Percentiles rank a stretch among this genome's conserved stretches.
These are phyloP conservation scores for Coriaria nepalensis DNA, from an alignment of 306 rosid genomes.

Conservation along the genomic window DNA sequence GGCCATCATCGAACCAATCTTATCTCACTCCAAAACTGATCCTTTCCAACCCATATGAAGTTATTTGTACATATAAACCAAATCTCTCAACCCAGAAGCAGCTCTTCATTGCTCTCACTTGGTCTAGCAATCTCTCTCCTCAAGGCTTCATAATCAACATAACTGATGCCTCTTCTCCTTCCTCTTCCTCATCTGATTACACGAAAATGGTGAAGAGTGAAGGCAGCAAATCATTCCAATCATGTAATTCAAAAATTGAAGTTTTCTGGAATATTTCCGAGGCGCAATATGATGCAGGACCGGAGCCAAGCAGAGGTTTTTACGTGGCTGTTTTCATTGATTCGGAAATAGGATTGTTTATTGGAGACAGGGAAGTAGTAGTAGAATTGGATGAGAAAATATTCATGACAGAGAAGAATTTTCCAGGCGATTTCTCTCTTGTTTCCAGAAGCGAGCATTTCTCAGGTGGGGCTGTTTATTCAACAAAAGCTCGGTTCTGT, in stretches of 20 bases:
- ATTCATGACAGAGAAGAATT: neutral
- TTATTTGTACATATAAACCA: constrained; percentile 41
- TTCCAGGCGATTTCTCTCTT: constrained; percentile 19
- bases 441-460: constrained; percentile 49
- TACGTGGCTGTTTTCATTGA: constrained; percentile 37
- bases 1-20: constrained; percentile 42
- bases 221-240: constrained; percentile 31
- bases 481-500: constrained; percentile 48
- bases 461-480: constrained; percentile 26
- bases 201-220: constrained; percentile 16
- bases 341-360: constrained; percentile 32
- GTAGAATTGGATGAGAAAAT: neutral
- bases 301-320: constrained; percentile 53
- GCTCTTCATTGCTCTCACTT: constrained; percentile 32
- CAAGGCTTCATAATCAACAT: constrained; percentile 33
- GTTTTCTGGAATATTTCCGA: constrained; percentile 55
- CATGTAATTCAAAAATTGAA: constrained; percentile 16
- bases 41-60: constrained; percentile 33
- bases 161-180: neutral
- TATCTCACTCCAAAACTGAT: constrained; percentile 33
- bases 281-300: constrained; percentile 42
- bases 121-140: constrained; percentile 34
- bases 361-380: constrained; percentile 45
- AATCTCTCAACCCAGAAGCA: constrained; percentile 25
- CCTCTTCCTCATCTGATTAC: constrained; percentile 9